Base-by-base conservation (phyloP, 176 grass and related monocot species). In the Triticum aestivum region DNA sequence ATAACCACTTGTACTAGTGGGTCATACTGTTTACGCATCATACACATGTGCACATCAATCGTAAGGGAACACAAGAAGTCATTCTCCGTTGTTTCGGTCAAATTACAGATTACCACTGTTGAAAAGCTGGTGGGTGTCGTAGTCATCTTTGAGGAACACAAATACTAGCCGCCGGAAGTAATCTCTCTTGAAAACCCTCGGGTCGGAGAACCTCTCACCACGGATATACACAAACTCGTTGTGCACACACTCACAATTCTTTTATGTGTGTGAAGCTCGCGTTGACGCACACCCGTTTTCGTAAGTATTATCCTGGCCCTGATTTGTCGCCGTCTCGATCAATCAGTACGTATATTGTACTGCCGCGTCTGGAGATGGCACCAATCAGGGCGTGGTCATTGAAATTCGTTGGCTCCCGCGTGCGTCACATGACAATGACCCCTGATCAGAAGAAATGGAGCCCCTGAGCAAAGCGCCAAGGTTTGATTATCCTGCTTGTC, bases 341-440 rank as follows among this genome's bases (percentile, higher is more conserved):
- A 33, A 39, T 79, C 73, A 38, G 74, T 14, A 13, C 23, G 38
- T 56, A 73, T 64, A 73, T 83, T 80, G 83, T 79, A 80, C 17
- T 59, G 58, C 59, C 23, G 74, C 30, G 42, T 67, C 80, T 83
- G 45, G 68, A 84, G 80, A 87, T 58, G 45, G 41, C 54, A 51
- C 85, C 81, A 90, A 89, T 83, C 33, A 54, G 71, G 79, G 42
- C 47, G n/a, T 76, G 69, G 87, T 87, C 87, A 87, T 89, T 92
- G 76, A 86, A 84, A 61, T 80, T 80, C 89, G 84, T 39, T 87
- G 45, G 45, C 86, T 32, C 79, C 64, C 10, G 41, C 76, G 15
- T 86, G 83, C 78, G 87, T 86, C 86, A 86, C 21, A 65, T 64
- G 86, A 81, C 30, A 83, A 84, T 30, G 82, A 75, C 84, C 11